Conservation (phyloP, 2,329 filamentous ascomycete genomes). For the Botrytis paeoniae region DNA sequence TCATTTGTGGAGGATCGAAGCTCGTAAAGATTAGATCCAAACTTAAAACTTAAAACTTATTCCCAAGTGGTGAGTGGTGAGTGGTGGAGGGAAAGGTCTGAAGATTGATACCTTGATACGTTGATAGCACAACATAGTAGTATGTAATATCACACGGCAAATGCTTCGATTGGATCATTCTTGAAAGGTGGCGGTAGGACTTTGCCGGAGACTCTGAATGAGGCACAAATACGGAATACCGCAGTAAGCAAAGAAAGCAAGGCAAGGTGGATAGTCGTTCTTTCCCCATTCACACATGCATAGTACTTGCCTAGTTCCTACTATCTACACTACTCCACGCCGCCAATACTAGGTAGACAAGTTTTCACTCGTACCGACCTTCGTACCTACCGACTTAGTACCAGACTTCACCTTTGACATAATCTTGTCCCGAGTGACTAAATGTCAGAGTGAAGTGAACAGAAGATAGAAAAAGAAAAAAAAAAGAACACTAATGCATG, state of each 20-base stretch:
- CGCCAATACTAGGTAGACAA: neutral
- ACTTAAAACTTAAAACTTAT: neutral
- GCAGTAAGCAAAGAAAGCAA: too few relatives aligned
- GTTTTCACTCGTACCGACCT: neutral
- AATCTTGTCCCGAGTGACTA: neutral
- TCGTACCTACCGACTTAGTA: neutral
- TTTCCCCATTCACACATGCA: neutral
- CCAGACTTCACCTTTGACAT: neutral
- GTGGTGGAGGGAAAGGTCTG: neutral
- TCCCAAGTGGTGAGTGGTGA: neutral
- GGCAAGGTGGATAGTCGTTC: neutral
- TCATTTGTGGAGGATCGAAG: neutral
- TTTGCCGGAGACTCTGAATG: neutral
- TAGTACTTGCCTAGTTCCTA: too few relatives aligned
- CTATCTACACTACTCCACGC: neutral
- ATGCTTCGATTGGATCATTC: neutral
- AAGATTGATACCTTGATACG: neutral
- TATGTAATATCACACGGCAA: neutral
- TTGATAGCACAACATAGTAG: neutral
- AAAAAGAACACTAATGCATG: neutral
- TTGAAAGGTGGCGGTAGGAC: neutral
- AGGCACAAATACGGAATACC: neutral
- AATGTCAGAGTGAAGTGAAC: neutral
- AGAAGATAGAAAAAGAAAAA: neutral
- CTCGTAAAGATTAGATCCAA: conserved; percentile 3